Base-by-base conservation (phyloP, 2,329 filamentous ascomycete species). In the Scedosporium dehoogii region DNA sequence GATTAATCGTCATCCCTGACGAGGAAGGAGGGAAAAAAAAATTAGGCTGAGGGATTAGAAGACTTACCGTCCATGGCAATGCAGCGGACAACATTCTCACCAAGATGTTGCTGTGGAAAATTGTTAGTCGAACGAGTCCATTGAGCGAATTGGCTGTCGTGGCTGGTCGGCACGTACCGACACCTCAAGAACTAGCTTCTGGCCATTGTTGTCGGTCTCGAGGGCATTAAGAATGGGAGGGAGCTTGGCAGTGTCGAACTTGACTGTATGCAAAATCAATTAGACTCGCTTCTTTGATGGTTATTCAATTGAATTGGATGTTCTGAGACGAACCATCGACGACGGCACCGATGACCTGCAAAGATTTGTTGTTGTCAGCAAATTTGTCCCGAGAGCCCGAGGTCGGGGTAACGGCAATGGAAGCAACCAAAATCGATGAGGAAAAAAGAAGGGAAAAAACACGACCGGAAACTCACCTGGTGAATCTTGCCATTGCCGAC, bases 51-150 rank as follows among this genome's bases (percentile, higher is more conserved):
- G 23, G 23, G 18, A 55, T 23, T 48, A n/a, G 63, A 67, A 64
- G 63, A 78, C 86, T 79, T 87, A 96, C 93, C 94, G 82, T 99
- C 94, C 94, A 99, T 99, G 81, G 94, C 94, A 96, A 99, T 99
- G 81, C 91, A 96, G 80, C 94, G 89, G 79, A 99, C 94, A 76
- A 97, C 91, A 85, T 91, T 96, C 85, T 99, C 91, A 83, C 94
- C 94, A 80, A 99, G 83, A 87, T 97, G 94, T 97, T 99, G 94
- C 92, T 97, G 72, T 70, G 65, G 57, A 67, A 23, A 67, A 9
- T 55, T 69, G 76, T 84, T 69, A 82, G 73, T 65, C 60, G 57
- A 64, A 23, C 7, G 16, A 4, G 27, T 46, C 56, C 41, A 55
- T 44, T 55, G 27, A 46, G 41, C 60, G 59, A n/a, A 23, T 7